Evolutionary conservation across 75 land plant genomes (phyloP).

Genomic region (Ceratopteris richardii): DNA sequence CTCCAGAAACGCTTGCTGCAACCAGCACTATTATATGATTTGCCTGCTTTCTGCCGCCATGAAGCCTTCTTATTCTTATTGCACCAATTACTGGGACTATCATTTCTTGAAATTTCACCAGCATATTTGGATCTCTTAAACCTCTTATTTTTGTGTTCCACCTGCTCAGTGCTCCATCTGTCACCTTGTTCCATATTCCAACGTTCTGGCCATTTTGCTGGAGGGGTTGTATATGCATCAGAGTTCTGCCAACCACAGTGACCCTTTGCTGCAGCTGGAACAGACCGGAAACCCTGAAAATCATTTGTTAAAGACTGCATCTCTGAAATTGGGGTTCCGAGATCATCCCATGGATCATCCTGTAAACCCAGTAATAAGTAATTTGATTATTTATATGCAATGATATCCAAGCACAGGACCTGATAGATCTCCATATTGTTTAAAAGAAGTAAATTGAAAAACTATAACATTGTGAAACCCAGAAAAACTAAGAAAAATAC

Average conservation of each 20-base stretch:
- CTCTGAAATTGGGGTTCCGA: neutral
- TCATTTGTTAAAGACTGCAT: neutral
- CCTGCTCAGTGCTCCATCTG: neutral
- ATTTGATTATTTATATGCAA: neutral
- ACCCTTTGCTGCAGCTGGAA: neutral
- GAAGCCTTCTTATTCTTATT: too few species aligned
- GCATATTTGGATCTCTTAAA: too few species aligned
- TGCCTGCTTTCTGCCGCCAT: too few species aligned
- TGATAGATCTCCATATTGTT: too few species aligned
- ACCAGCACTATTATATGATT: too few species aligned
- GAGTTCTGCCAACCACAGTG: too few species aligned
- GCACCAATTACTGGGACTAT: too few species aligned
- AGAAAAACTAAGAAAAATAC: too few species aligned
- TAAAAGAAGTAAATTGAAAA: too few species aligned
- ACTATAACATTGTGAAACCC: too few species aligned
- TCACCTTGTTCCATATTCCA: neutral
- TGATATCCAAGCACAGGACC: neutral
- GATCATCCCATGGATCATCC: slow-evolving; percentile 2
- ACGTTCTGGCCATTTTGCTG: neutral
- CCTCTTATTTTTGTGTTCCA: neutral
- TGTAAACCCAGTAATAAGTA: neutral
- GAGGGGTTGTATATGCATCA: neutral
- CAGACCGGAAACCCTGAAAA: slow-evolving; percentile 2
- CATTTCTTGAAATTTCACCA: too few species aligned
- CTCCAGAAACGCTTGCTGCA: too few species aligned